These are phyloP conservation scores for Ceratocystis albifundus DNA, from an alignment of 2,329 filamentous ascomycete genomes.

Conservation along the genomic window DNA sequence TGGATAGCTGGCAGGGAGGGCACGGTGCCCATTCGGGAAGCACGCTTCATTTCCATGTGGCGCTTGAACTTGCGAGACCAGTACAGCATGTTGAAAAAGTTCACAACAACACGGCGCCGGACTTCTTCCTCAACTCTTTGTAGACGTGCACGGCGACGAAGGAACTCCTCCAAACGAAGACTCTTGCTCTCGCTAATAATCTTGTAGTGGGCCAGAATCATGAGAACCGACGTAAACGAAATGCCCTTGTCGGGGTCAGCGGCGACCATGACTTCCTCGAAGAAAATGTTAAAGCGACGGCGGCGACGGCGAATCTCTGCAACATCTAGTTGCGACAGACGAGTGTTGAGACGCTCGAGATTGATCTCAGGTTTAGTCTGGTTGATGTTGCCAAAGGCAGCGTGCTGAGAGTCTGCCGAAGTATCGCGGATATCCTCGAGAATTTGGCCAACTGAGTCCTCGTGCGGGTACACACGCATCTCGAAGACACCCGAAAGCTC, in stretches of 20 bases:
- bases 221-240: constrained; percentile 79
- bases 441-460: constrained; percentile 76
- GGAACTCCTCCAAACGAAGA: constrained; percentile 84
- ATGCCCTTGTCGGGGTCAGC: constrained; percentile 84
- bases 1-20: constrained; percentile 83
- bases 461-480: constrained; percentile 89
- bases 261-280: constrained; percentile 88
- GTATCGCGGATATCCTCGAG: constrained; percentile 68
- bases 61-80: constrained; percentile 75
- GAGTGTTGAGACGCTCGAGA: constrained; percentile 59
- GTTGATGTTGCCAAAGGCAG: constrained; percentile 42
- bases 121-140: constrained; percentile 94
- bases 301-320: constrained; percentile 62
- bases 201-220: constrained; percentile 97
- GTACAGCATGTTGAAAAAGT: constrained; percentile 91
- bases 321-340: constrained; percentile 63
- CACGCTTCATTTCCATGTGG: constrained; percentile 58
- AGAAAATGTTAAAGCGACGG: constrained; percentile 82
- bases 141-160: constrained; percentile 76
- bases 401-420: constrained; percentile 38
- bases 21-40: constrained; percentile 62
- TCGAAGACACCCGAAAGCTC: constrained; percentile 92
- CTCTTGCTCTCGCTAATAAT: constrained; percentile 98
- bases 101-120: constrained; percentile 74
- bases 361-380: constrained; percentile 52